Evolutionary conservation across 169 alveolate species (phyloP).

Genomic region (Cryptosporidium ubiquitum): DNA sequence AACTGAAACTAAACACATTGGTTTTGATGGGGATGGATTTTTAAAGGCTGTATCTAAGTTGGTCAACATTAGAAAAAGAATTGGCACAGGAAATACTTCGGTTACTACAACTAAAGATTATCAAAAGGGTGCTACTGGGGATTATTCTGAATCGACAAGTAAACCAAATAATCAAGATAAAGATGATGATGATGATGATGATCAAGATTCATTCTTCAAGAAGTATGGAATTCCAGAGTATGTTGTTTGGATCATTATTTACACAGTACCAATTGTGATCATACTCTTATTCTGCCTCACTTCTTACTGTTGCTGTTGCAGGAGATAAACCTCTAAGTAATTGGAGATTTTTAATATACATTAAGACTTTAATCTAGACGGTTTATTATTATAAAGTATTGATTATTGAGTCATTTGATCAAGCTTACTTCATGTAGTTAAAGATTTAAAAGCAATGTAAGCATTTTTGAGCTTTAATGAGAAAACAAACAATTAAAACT

Average conservation of each 20-base stretch:
- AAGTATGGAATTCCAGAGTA: slow-evolving; percentile 41
- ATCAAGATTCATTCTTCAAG: slow-evolving; percentile 31
- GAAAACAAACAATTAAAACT: not conserved
- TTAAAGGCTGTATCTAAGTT: slow-evolving; percentile 50
- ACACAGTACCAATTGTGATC: slow-evolving; percentile 22
- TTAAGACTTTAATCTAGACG: not conserved
- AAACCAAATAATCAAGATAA: not conserved
- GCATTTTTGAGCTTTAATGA: not conserved
- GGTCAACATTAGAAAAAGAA: slow-evolving; percentile 48
- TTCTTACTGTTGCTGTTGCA: slow-evolving; percentile 35
- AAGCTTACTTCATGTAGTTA: not conserved
- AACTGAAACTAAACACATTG: not conserved
- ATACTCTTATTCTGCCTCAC: slow-evolving; percentile 22
- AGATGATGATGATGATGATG: not conserved
- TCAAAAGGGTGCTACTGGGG: not conserved
- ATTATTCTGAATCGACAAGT: not conserved
- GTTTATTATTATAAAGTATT: not conserved
- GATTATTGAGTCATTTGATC: not conserved
- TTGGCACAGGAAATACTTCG: not conserved
- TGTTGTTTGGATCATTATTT: slow-evolving; percentile 41
- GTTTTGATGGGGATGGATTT: slow-evolving; percentile 19
- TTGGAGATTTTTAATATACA: not conserved
- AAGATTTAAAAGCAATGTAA: not conserved
- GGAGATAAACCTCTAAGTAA: slow-evolving; percentile 6
- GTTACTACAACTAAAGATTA: not conserved